These are phyloP conservation scores for Penstemon barbatus DNA, from an alignment of 257 asterid species.

Conservation along the genomic window DNA sequence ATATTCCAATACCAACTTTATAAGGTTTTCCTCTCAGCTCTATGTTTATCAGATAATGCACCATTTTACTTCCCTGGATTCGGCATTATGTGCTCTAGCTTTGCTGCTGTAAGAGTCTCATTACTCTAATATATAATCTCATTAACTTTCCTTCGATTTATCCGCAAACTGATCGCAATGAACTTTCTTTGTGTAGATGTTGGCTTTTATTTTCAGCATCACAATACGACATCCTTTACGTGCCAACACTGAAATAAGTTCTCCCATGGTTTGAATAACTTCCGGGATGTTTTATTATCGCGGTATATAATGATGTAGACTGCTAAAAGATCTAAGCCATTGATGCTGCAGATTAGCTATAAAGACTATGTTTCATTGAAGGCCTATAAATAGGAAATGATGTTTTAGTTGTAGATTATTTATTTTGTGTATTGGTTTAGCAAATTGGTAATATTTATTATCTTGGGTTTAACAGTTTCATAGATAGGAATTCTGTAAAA, in stretches of 20 bases:
- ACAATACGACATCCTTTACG: conserved; percentile 46
- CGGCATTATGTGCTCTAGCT: conserved; percentile 74
- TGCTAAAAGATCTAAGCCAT: background rate
- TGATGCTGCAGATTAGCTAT: background rate
- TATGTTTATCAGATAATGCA: conserved; percentile 70
- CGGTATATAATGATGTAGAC: background rate
- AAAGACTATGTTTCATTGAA: conserved; percentile 22
- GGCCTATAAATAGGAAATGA: conserved; percentile 23
- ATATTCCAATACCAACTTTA: background rate
- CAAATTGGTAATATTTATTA: too few species aligned
- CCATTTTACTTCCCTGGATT: conserved; percentile 94
- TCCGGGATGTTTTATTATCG: background rate
- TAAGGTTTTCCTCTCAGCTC: conserved; percentile 38
- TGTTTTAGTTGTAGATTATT: background rate
- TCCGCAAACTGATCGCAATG: background rate
- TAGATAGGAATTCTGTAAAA: too few species aligned
- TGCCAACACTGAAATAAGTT: conserved; percentile 15
- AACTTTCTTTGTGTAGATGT: conserved; percentile 50
- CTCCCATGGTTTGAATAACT: conserved; percentile 37
- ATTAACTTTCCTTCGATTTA: background rate
- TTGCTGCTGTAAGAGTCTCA: conserved; percentile 60
- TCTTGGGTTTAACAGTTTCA: too few species aligned
- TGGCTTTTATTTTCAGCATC: conserved; percentile 70
- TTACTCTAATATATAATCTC: background rate
- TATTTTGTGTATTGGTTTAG: too few species aligned